These are phyloP conservation scores for Pterulicium gracile DNA, from an alignment of 1,284 basidiomycete genomes.

Conservation along the genomic window DNA sequence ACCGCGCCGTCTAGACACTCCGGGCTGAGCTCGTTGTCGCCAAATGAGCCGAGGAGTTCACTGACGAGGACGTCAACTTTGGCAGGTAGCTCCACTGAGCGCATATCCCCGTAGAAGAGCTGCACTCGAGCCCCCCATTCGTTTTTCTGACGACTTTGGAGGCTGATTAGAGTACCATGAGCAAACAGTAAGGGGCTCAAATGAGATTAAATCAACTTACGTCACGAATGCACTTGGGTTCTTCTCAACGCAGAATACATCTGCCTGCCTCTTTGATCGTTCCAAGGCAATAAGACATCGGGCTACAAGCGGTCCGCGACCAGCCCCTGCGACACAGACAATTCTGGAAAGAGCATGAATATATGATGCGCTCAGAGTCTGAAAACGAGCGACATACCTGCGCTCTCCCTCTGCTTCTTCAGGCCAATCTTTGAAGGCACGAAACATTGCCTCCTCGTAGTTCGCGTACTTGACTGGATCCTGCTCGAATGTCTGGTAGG, in stretches of 20 bases:
- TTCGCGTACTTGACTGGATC: conserved; percentile 95
- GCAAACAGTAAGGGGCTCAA: conserved; percentile 6
- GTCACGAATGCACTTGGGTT: conserved; percentile 91
- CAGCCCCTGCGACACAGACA: conserved; percentile 90
- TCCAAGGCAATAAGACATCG: conserved; percentile 75
- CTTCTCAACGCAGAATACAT: conserved; percentile 91
- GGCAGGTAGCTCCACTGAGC: conserved; percentile 70
- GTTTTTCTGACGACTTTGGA: conserved; percentile 68
- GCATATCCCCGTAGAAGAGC: conserved; percentile 92
- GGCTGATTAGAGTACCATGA: conserved; percentile 29
- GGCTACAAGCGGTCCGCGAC: conserved; percentile 88
- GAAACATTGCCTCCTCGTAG: conserved; percentile 90
- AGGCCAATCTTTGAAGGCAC: conserved; percentile 69
- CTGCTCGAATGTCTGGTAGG: conserved; percentile 96
- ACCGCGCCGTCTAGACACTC: conserved; percentile 96
- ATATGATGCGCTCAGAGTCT: conserved; percentile 7
- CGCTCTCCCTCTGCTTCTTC: conserved; percentile 26
- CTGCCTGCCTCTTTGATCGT: conserved; percentile 53
- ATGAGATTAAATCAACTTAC: conserved; percentile 33
- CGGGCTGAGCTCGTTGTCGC: conserved; percentile 97
- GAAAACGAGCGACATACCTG: conserved; percentile 9
- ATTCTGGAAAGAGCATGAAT: conserved; percentile 22
- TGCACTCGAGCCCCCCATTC: conserved; percentile 84
- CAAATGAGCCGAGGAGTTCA: conserved; percentile 94
- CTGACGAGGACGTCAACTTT: conserved; percentile 90